Base-by-base conservation (phyloP, 306 rosid species). In the Neltuma alba region DNA sequence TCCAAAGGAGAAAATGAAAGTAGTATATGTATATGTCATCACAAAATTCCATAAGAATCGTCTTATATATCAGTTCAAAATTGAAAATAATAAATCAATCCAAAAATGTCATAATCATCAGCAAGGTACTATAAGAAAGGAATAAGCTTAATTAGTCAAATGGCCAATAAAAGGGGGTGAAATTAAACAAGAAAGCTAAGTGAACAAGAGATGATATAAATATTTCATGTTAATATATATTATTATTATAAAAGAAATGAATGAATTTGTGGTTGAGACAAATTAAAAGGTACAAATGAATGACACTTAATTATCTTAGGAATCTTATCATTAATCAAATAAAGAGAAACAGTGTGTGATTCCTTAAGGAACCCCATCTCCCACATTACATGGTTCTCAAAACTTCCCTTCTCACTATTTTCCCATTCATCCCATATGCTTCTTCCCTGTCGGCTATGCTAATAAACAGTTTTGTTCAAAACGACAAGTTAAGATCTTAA, bases 311-410 rank as follows among this genome's bases (percentile, higher is more conserved):
- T 25, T 61, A 20, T 72, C 75, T 50, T 48, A 62, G 68, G 73
- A 76, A 64, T 76, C 73, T 61, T 64, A 9, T 52, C 64, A 21
- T 4, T 12, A 50, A 50, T 5, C n/a, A 4, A 60, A n/a, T 8
- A 48, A 34, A 64, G 42, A 64, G 25, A 0, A 33, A 64, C 14
- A 33, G 60, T 18, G 14, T 62, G 2, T 62, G 44, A 38, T 12
- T 70, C 61, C 3, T n/a, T 8, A n/a, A 25, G 14, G 7, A n/a
- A 42, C n/a, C 34, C 21, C 41, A 13, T 42, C 28, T 6, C 38
- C 50, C 77, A 47, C 73, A 47, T 62, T 63, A 31, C 40, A n/a
- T 48, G 78, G 78, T 33, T 62, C 41, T 79, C 18, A 71, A 70
- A 15, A 61, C 27, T 72, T 10, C 7, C 31, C 28, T 7, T 52